These are phyloP conservation scores for Chlorella vulgaris DNA, from an alignment of 139 green algal genomes.

Conservation along the genomic window DNA sequence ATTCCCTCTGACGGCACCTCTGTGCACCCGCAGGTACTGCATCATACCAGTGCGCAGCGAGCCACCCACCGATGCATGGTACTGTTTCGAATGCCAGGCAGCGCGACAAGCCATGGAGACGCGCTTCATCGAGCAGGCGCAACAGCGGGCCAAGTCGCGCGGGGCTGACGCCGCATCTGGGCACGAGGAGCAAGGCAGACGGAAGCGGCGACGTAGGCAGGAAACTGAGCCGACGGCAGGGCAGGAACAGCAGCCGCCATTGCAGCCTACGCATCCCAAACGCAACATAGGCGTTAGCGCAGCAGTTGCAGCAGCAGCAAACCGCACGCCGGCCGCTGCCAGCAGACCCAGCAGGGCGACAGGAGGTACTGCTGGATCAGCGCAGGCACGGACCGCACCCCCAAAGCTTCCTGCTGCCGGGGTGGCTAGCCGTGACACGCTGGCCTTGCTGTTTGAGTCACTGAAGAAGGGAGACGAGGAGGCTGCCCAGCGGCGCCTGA, in stretches of 20 bases:
- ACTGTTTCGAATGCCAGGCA: conserved; percentile 20
- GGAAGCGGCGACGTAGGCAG: too few species aligned
- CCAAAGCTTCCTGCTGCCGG: neutral
- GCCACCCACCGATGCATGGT: conserved; percentile 20
- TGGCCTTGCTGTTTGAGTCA: neutral
- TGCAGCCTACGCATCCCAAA: neutral
- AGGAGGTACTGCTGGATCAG: neutral
- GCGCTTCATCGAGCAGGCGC: too few species aligned
- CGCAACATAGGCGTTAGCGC: too few species aligned
- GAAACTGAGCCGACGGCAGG: neutral
- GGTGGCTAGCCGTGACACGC: conserved; percentile 8
- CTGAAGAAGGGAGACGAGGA: neutral
- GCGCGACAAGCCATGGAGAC: too few species aligned
- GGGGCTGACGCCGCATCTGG: neutral
- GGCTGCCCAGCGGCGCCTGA: neutral
- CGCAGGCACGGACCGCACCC: too few species aligned
- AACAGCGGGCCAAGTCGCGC: neutral
- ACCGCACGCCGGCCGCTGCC: too few species aligned
- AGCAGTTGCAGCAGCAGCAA: too few species aligned
- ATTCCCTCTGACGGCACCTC: neutral
- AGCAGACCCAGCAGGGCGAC: too few species aligned
- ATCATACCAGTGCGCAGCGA: conserved; percentile 6
- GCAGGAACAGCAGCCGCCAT: neutral
- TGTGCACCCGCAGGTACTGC: neutral
- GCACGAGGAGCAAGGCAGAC: too few species aligned